Evolutionary conservation across 2,329 filamentous ascomycete genomes (phyloP), one percentile per base, ranked within the genome.

Genomic region (Leptographium lundbergii): DNA sequence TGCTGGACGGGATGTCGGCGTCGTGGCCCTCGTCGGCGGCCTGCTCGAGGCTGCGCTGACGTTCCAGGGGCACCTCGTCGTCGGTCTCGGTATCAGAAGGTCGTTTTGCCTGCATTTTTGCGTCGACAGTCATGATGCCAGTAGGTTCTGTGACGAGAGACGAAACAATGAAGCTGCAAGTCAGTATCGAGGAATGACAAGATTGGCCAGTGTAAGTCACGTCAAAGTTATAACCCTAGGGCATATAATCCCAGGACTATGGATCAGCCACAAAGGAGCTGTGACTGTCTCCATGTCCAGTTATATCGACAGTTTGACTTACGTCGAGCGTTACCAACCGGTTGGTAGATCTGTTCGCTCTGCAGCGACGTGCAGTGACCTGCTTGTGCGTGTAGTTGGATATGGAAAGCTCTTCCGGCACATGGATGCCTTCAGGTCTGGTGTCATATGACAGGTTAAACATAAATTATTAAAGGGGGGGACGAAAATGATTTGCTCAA

Each of bases 1-100:
- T 68, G 60, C 69, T 74, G 0, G 76, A 78, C 2, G 76, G 76
- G 13, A 75, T 77, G 58, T 79, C 76, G 54, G 76, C 76, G 58
- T 78, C 75, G 63, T 78, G 75, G 7, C 75, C 75, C 59, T 77
- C 75, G 54, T 73, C 74, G 6, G 70, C 62, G 14, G 75, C 75
- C 59, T 74, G 66, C 34, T 63, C 59, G 9, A 69, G 47, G 4
- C 42, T 25, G 14, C 52, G 64, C 10, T 63, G 60, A 34, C 24
- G 54, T 24, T 54, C 53, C 6, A 42, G n/a, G 27, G 54, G 54
- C 3, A 45, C 27, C 42, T 60, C n/a, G 4, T 25, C 50, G 24
- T 51, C 48, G 4, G 48, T 29, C 0, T 51, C 48, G 2, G 17
- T 19, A 17, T 51, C 48, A 17, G 47, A 17, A 45, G 42, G 42